These are phyloP conservation scores for Planoprotostelium fungivorum DNA, from an alignment of 78 protist species.

Conservation along the genomic window DNA sequence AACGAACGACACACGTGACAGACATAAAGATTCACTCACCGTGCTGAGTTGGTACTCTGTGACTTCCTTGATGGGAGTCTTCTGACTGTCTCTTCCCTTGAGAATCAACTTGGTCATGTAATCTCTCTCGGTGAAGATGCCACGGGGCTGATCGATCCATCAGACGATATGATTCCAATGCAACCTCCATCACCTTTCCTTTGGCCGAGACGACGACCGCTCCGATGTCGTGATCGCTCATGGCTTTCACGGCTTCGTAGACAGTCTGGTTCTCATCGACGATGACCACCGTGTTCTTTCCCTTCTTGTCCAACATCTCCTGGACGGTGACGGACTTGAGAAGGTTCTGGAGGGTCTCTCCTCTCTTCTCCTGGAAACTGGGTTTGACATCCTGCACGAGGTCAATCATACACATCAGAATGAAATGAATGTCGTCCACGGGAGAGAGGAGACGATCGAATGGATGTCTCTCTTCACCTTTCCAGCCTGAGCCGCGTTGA, in stretches of 20 bases:
- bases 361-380: background rate
- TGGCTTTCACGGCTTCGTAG: background rate
- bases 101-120: background rate
- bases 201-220: background rate
- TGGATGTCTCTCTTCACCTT: too few species aligned
- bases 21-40: too few species aligned
- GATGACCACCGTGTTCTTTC: background rate
- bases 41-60: background rate
- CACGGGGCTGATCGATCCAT: background rate
- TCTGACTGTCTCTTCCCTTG: background rate
- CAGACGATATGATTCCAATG: too few species aligned
- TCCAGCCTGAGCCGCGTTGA: too few species aligned
- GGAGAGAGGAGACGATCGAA: too few species aligned
- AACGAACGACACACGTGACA: too few species aligned
- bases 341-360: background rate
- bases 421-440: too few species aligned
- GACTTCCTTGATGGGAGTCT: background rate
- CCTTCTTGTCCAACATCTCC: background rate
- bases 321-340: background rate
- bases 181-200: background rate
- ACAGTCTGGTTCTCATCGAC: background rate
- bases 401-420: too few species aligned
- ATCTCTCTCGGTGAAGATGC: background rate
- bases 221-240: background rate
- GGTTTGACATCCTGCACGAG: background rate